phyloP scores from a whole-genome alignment of 2,329 filamentous ascomycete species.

The Cladosporium sp. region DNA sequence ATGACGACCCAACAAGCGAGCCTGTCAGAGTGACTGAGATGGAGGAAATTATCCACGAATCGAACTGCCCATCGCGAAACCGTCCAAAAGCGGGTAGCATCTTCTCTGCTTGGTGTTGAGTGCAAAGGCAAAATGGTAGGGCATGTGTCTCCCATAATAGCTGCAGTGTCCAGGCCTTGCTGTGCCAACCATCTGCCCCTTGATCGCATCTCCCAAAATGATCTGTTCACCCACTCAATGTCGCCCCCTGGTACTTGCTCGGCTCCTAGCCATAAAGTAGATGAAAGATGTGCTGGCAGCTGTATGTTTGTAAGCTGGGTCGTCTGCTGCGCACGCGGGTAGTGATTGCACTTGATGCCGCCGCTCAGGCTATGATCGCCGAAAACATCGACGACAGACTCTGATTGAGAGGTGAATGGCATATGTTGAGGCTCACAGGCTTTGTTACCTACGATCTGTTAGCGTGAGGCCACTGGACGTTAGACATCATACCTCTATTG shows the following conservation, averaged over 20 bases:
- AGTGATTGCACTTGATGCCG: constrained; percentile 1
- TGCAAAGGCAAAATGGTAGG: neutral
- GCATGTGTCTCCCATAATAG: no score
- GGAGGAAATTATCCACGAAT: neutral
- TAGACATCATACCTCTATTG: no score
- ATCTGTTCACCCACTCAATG: neutral
- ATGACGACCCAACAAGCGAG: neutral
- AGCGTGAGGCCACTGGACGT: no score
- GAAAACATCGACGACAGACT: neutral
- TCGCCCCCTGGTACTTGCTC: neutral
- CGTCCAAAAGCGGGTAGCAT: neutral
- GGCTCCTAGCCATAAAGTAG: neutral
- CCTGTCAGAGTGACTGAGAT: neutral
- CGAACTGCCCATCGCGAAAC: neutral
- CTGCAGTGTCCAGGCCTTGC: neutral
- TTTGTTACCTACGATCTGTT: no score
- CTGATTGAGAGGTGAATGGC: no score
- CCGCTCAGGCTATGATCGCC: neutral
- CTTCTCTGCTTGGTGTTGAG: neutral
- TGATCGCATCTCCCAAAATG: constrained; percentile 2
- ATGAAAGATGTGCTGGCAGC: neutral
- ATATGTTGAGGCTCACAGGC: no score
- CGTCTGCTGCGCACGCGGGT: neutral
- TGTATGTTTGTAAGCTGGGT: neutral
- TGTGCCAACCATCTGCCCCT: neutral